Conservation (phyloP, 2,329 filamentous ascomycete species). For the Alternaria metachromatica region DNA sequence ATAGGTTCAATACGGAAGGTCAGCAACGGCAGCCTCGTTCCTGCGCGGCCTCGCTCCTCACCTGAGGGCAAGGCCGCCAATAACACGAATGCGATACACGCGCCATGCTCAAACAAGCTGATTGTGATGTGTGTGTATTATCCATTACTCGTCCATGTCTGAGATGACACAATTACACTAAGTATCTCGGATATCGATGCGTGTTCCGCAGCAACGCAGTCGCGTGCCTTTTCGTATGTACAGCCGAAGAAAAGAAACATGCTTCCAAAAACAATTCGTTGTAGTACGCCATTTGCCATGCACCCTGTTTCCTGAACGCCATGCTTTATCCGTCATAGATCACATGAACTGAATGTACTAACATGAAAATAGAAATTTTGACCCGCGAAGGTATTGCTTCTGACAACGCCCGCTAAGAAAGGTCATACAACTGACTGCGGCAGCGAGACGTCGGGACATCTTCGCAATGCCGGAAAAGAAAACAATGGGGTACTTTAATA, state of each 20-base stretch:
- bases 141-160: constrained; percentile 11
- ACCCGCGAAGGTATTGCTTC: constrained; percentile 34
- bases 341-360: constrained; percentile 30
- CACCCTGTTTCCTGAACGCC: constrained; percentile 28
- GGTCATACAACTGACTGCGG: constrained; percentile 5
- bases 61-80: constrained; percentile 1
- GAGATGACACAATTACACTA: constrained; percentile 12
- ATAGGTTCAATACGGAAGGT: constrained; percentile 1
- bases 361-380: constrained; percentile 33
- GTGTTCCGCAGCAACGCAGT: constrained; percentile 5
- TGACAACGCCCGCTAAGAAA: constrained; percentile 34
- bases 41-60: neutral
- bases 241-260: constrained; percentile 16
- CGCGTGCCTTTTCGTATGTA: constrained; percentile 7
- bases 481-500: constrained; percentile 13
- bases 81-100: neutral
- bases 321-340: constrained; percentile 18
- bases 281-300: constrained; percentile 26
- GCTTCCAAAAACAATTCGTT: constrained; percentile 11
- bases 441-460: constrained; percentile 2
- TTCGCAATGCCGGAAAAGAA: constrained; percentile 6
- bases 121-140: constrained; percentile 7
- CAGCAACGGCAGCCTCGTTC: neutral
- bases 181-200: constrained; percentile 13
- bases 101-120: neutral